Conservation (phyloP, 2,329 filamentous ascomycete species). For the Claviceps maximensis region DNA sequence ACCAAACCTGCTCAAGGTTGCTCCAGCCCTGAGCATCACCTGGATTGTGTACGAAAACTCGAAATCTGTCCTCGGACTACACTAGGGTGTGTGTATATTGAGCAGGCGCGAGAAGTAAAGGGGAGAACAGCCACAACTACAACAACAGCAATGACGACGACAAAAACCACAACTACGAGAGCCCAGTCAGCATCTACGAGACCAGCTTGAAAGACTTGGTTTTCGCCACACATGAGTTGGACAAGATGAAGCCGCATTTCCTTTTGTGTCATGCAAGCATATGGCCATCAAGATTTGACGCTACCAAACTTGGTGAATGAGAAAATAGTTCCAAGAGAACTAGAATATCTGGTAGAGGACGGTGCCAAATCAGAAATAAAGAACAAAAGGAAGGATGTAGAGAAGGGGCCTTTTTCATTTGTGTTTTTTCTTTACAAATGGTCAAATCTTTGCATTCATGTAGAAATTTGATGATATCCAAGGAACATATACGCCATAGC, state of each 20-base stretch:
- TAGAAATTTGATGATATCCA: not conserved
- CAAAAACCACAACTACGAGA: not conserved
- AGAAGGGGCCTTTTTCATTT: not conserved
- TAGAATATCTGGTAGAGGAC: no score
- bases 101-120: no score
- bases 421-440: not conserved
- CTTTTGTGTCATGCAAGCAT: not conserved
- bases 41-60: constrained; percentile 90
- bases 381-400: no score
- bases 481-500: constrained; percentile 11
- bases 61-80: constrained; percentile 54
- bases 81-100: constrained; percentile 16
- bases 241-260: not conserved
- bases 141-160: not conserved
- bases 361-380: no score
- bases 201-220: not conserved
- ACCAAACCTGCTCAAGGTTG: constrained; percentile 90
- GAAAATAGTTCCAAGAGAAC: not conserved
- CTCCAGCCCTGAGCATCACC: constrained; percentile 87
- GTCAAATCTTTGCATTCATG: not conserved
- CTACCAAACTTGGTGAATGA: not conserved
- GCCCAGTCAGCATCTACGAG: not conserved
- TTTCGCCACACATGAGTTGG: not conserved
- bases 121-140: not conserved
- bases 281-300: not conserved